A percentile compares a stretch with the other conserved stretches of the same genome.
phyloP scores from a whole-genome alignment of 148 eudicot genomes.

The Amaranthus hypochondriacus region DNA sequence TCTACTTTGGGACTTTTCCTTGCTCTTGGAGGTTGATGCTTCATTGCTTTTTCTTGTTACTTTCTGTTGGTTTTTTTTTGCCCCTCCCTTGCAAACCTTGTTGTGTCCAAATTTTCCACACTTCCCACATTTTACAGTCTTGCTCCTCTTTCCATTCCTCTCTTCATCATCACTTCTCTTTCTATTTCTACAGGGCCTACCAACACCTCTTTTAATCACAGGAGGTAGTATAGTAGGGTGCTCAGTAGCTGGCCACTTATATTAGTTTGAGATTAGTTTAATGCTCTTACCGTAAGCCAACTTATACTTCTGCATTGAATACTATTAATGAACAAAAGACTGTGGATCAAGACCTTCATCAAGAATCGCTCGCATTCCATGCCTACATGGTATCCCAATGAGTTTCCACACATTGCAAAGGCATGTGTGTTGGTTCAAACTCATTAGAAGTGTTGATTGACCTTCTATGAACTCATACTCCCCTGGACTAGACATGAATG shows the following conservation, averaged over 20 bases:
- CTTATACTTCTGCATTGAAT: neutral
- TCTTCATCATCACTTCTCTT: neutral
- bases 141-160: neutral
- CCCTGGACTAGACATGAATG: neutral
- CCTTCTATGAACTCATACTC: neutral
- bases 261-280: neutral
- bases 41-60: neutral
- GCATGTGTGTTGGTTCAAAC: neutral
- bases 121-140: neutral
- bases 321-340: neutral
- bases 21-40: neutral
- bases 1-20: neutral
- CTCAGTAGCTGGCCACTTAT: neutral
- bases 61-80: neutral
- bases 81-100: neutral
- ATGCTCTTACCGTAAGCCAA: neutral
- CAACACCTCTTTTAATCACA: neutral
- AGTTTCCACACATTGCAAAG: neutral
- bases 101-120: neutral
- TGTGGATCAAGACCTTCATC: neutral
- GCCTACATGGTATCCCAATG: neutral
- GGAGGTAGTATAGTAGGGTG: neutral
- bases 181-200: constrained; percentile 5
- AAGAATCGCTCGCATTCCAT: neutral
- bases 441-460: neutral